These are phyloP conservation scores for Colletotrichum tropicicola DNA, from an alignment of 2,329 filamentous ascomycete species.

Conservation along the genomic window DNA sequence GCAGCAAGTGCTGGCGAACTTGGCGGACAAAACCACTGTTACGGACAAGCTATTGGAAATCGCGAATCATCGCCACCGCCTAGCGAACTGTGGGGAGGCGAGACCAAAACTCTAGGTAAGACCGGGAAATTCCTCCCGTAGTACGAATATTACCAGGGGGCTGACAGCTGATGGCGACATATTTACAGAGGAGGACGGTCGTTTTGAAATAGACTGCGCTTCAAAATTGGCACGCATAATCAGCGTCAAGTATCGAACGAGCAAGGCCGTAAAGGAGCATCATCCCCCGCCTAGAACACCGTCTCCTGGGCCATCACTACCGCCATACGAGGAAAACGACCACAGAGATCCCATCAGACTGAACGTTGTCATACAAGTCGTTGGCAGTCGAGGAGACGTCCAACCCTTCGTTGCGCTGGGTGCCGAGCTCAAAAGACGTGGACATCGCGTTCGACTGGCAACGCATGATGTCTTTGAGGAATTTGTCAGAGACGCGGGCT, in stretches of 20 bases:
- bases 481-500: constrained; percentile 53
- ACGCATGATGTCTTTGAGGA: constrained; percentile 57
- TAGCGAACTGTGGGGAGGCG: too few species aligned
- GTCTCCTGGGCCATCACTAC: background rate
- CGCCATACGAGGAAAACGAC: background rate
- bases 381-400: constrained; percentile 61
- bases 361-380: constrained; percentile 64
- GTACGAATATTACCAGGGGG: too few species aligned
- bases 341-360: constrained; percentile 42
- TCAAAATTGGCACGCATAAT: constrained; percentile 8
- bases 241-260: background rate
- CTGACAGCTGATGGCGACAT: too few species aligned
- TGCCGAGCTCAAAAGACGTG: constrained; percentile 52
- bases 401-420: constrained; percentile 65
- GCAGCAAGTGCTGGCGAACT: background rate
- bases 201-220: constrained; percentile 16
- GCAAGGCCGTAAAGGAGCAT: background rate
- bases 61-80: too few species aligned
- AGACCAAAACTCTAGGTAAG: background rate
- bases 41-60: background rate
- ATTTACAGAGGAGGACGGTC: background rate
- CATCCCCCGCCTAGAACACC: background rate
- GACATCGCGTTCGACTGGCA: constrained; percentile 59
- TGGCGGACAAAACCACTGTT: background rate
- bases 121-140: too few species aligned